Base-by-base conservation (phyloP, 805 yeast species). In the Danielia oregonensis region DNA sequence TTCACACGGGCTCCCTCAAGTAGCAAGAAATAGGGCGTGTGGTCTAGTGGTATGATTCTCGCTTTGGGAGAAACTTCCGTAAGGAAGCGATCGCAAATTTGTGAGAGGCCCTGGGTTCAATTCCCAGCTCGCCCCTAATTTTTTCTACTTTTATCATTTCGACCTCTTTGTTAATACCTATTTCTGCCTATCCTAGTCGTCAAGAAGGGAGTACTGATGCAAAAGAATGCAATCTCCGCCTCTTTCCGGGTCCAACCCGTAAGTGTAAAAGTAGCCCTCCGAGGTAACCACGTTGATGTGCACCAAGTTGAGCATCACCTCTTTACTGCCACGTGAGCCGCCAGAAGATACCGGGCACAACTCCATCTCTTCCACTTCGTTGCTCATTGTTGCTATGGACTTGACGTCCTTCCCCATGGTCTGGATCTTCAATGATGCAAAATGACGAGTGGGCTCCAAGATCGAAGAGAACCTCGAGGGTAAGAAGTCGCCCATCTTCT, bases 141-240 rank as follows among this genome's bases (percentile, higher is more conserved):
- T 31, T 41, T 37, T 35, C 17, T 7, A 5, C 16, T 27, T 24
- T 32, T 6, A 12, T 26, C 25, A 11, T 26, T 12, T 24, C 14
- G 6, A n/a, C n/a, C n/a, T 27, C 19, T 16, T 9, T 2, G 30
- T 6, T 21, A 24, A 22, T 13, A 17, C 28, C 25, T 23, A 13
- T 11, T 23, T 23, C 12, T 23, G 12, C 13, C 12, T 5, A 10
- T 10, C 11, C 33, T 24, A 43, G 10, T 48, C 52, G 17, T 62
- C 70, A 19, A 65, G 51, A 26, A 83, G 62, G 5, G 82, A 72
- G 51, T 79, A 82, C 51, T 86, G 95, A 41, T 80, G 77, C 36
- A 85, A 63, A 41, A 87, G 63, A 25, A 82, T 76, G 60, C 97
- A 91, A 53, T 89, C 96, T 2, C 98, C 98, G 1, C 97, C 97